Evolutionary conservation across 2,329 filamentous ascomycete species (phyloP), one percentile per base, ranked within the genome.

Genomic region (Nemania sp.): DNA sequence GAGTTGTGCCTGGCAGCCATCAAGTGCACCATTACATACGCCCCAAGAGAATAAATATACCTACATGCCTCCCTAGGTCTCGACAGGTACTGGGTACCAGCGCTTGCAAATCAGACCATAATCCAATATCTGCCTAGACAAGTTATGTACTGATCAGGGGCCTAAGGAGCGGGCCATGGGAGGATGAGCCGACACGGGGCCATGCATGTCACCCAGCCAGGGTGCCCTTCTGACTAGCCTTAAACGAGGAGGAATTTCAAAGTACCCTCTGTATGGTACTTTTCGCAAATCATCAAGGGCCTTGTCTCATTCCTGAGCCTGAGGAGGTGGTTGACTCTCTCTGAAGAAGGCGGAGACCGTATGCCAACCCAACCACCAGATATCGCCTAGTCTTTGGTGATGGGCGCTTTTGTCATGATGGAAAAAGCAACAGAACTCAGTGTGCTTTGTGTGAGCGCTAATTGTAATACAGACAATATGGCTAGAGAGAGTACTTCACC

Each of bases 151-250:
- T 59, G 56, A 65, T 56, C 60, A 62, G 54, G 62, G 59, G 58
- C 45, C 58, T 46, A 48, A 64, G 63, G 66, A 64, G 65, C 46
- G 65, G 63, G 62, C 68, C 69, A 62, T 71, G 65, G 65, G 65
- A 69, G 65, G 65, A 64, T 66, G 69, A 69, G 62, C 63, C 66
- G 68, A 71, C 69, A 69, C 69, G 69, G 70, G 70, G 69, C 68
- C 62, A 69, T 69, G 66, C 62, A 67, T 69, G 67, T 64, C 60
- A 67, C 59, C 59, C 39, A 59, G 57, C 63, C 40, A 55, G 65
- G 59, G 61, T 58, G 12, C 45, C 48, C 29, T 49, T 37, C 13
- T 50, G n/a, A 35, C 54, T 60, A 65, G 60, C 54, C 60, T 61
- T 60, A 60, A 63, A 64, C 47, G 55, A 53, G 20, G 48, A 57